Percentiles rank a stretch among this genome's conserved stretches.
Conservation (phyloP, 2,329 filamentous ascomycete species). For the Cordyceps militaris region DNA sequence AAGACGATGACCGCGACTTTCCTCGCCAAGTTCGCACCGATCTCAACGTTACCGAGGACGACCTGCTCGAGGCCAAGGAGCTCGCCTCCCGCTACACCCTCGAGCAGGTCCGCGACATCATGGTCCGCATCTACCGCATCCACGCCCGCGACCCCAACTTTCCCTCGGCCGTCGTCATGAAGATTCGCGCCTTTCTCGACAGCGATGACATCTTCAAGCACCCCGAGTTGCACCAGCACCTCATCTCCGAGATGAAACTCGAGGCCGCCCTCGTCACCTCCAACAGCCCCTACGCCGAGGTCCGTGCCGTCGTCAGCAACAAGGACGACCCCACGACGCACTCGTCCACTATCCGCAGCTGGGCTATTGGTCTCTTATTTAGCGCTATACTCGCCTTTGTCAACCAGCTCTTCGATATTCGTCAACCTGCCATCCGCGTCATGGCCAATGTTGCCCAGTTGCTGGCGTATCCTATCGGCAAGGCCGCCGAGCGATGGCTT, state of each 20-base stretch:
- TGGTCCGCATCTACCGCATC: constrained; percentile 32
- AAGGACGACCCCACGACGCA: constrained; percentile 44
- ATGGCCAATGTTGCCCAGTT: constrained; percentile 50
- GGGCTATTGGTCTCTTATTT: constrained; percentile 46
- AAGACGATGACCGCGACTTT: constrained; percentile 29
- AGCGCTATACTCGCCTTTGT: constrained; percentile 41
- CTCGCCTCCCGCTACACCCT: constrained; percentile 35
- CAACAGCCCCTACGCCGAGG: constrained; percentile 51
- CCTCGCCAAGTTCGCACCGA: constrained; percentile 21
- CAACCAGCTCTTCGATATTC: constrained; percentile 53
- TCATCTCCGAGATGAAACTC: constrained; percentile 48
- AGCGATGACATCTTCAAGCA: constrained; percentile 34
- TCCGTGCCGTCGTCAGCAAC: constrained; percentile 49
- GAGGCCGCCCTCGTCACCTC: constrained; percentile 48
- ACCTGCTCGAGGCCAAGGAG: constrained; percentile 39
- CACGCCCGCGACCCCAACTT: constrained; percentile 39
- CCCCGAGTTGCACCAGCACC: constrained; percentile 39
- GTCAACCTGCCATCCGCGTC: constrained; percentile 47
- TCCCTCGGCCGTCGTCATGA: constrained; percentile 31
- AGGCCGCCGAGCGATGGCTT: constrained; percentile 41
- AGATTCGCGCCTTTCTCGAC: constrained; percentile 35
- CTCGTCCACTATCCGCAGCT: constrained; percentile 48
- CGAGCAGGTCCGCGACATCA: constrained; percentile 37
- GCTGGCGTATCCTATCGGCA: constrained; percentile 48
- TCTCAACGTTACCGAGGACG: constrained; percentile 40